A percentile compares a stretch with the other conserved stretches of the same genome.
Conservation (phyloP, 1,284 basidiomycete species). For the Boletellus deceptivus region DNA sequence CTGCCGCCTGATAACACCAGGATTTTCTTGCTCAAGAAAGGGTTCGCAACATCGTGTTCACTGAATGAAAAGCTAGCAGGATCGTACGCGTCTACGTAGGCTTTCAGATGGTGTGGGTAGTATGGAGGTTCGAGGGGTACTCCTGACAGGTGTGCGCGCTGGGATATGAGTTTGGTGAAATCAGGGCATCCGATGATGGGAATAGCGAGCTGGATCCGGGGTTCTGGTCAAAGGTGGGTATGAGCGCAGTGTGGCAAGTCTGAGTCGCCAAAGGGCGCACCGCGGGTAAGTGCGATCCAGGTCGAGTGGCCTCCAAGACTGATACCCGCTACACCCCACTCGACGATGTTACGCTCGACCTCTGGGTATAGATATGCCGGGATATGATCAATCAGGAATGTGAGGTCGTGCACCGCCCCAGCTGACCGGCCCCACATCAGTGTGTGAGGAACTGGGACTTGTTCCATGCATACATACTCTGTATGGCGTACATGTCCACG, state of each 20-base stretch:
- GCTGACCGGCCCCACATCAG: slow-evolving; percentile 36
- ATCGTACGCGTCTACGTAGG: slow-evolving; percentile 45
- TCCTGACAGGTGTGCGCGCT: slow-evolving; percentile 50
- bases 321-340: slow-evolving; percentile 71
- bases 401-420: slow-evolving; percentile 76
- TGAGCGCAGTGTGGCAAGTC: neutral
- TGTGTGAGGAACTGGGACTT: neutral
- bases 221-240: slow-evolving; percentile 44
- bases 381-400: slow-evolving; percentile 80
- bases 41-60: slow-evolving; percentile 42
- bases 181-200: slow-evolving; percentile 83
- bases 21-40: slow-evolving; percentile 68
- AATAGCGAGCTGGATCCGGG: slow-evolving; percentile 67
- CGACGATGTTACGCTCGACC: slow-evolving; percentile 59
- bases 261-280: slow-evolving; percentile 35
- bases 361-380: slow-evolving; percentile 75
- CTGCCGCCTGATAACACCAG: slow-evolving; percentile 64
- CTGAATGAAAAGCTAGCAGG: slow-evolving; percentile 42
- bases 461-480: slow-evolving; percentile 42
- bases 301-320: slow-evolving; percentile 78
- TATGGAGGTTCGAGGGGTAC: slow-evolving; percentile 52
- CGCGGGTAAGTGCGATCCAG: slow-evolving; percentile 68
- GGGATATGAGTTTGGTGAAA: slow-evolving; percentile 58
- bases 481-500: slow-evolving; percentile 73
- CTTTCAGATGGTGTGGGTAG: slow-evolving; percentile 55